Base-by-base conservation (phyloP, 768 basidiomycete genomes). In the Fibroporia radiculosa region DNA sequence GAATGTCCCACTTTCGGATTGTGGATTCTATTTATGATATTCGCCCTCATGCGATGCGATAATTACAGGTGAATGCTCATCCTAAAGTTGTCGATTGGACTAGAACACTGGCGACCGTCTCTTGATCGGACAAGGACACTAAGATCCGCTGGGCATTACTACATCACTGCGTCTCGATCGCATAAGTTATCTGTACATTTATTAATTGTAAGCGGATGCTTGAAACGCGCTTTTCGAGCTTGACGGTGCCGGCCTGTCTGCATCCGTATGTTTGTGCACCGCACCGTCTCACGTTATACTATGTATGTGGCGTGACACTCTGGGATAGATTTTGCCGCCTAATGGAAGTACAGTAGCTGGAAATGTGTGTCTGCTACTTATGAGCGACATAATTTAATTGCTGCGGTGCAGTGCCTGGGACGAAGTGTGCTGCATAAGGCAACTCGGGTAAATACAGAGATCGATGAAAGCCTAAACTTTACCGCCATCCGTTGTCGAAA, bases 51-150 rank as follows among this genome's bases (percentile, higher is more conserved):
- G 48, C 47, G n/a, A 34, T 62, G n/a, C 37, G 47, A 44, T 19
- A 28, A 44, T 41, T 31, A 12, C 49, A 86, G 84, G 84, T 87
- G 16, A 68, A 70, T 48, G 83, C 78, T 1, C 84, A 88, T 60
- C 77, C 78, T 19, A 87, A 77, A 56, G 87, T 89, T 8, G 66
- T 74, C 7, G 61, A 70, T 45, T 89, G 86, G 86, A 85, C 80
- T 56, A 72, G 72, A 57, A 83, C 82, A 2, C 63, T 89, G 44
- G 73, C 79, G 54, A 74, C 70, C 2, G 59, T 84, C 37, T 16
- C 49, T 19, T 12, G n/a, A 32, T 42, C 11, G 25, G 28, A 19
- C 34, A n/a, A n/a, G n/a, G n/a, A n/a, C n/a, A n/a, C n/a, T n/a
- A n/a, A n/a, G n/a, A n/a, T n/a, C n/a, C 10, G 29, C 8, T n/a